Base-by-base conservation (phyloP, 2,329 filamentous ascomycete genomes). In the Plenodomus lindquistii region DNA sequence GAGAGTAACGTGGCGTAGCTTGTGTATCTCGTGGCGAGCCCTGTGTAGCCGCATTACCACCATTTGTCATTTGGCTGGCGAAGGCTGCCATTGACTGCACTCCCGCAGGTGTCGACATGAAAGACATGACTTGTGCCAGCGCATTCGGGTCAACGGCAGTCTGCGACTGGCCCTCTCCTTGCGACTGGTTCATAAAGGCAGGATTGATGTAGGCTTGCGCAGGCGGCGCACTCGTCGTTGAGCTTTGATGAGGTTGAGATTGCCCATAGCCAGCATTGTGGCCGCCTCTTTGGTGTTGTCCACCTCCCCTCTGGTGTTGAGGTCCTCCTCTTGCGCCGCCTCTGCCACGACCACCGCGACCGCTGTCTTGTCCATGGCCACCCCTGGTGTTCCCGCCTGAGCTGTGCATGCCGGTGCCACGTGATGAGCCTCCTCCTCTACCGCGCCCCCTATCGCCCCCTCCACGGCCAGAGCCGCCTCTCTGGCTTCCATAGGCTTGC, bases 371-470 rank as follows among this genome's bases (percentile, higher is more conserved):
- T 13, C 50, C 51, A 37, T 57, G 42, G 18, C 60, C 62, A 2
- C 59, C 62, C 41, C 65, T 46, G 22, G 42, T 5, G 36, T 38
- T 44, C 11, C 57, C 56, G 10, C 49, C 22, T 22, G 29, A 31
- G 36, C 16, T 48, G 43, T 54, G 40, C 37, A 53, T 52, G 27
- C 50, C 50, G 3, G 63, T 64, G 34, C 65, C 62, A 19, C 64
- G 50, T 36, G 42, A 43, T 9, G 47, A 43, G 6, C 39, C 46
- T 16, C 53, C 39, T 13, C 65, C 60, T 48, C 63, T 59, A 16
- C 65, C 66, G 19, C 62, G 54, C 11, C 69, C 68, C 58, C 71
- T 54, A 19, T 67, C 72, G 29, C 67, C 54, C 35, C 54, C 48
- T 13, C 41, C 46, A 37, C 56, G 50, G 37, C 46, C 44, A 29